These are phyloP conservation scores for Rubia peregrina DNA, from an alignment of 305 asterid species.

Conservation along the genomic window DNA sequence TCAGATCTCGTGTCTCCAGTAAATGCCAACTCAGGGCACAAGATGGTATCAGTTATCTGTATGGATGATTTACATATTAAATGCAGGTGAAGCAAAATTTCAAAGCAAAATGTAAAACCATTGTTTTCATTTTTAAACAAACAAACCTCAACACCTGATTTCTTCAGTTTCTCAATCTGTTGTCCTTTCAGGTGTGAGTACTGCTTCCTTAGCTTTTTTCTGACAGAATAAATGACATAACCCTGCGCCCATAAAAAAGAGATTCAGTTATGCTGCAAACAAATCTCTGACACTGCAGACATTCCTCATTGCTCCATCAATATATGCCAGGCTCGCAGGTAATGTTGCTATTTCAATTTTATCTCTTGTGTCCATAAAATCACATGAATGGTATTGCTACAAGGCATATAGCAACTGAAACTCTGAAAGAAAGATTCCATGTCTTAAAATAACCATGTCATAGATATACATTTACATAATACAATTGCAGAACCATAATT, in stretches of 20 bases:
- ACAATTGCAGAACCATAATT: background rate
- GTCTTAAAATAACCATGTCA: background rate
- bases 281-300: background rate
- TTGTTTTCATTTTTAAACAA: background rate
- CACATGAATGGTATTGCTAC: background rate
- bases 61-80: background rate
- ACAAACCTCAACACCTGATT: slow-evolving; percentile 85
- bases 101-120: slow-evolving; percentile 2
- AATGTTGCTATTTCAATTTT: background rate
- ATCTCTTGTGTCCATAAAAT: background rate
- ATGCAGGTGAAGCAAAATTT: background rate
- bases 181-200: slow-evolving; percentile 76
- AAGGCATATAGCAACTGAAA: background rate
- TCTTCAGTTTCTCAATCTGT: slow-evolving; percentile 89
- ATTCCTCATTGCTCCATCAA: background rate
- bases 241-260: slow-evolving; percentile 41
- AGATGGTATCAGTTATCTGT: slow-evolving; percentile 48
- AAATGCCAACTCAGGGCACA: slow-evolving; percentile 93
- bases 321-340: background rate
- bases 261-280: background rate
- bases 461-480: background rate
- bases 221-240: slow-evolving; percentile 85
- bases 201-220: slow-evolving; percentile 90
- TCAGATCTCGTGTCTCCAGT: slow-evolving; percentile 92
- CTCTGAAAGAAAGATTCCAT: background rate